Evolutionary conservation across 2,329 filamentous ascomycete genomes (phyloP).

Genomic region (Talaromyces amestolkiae): DNA sequence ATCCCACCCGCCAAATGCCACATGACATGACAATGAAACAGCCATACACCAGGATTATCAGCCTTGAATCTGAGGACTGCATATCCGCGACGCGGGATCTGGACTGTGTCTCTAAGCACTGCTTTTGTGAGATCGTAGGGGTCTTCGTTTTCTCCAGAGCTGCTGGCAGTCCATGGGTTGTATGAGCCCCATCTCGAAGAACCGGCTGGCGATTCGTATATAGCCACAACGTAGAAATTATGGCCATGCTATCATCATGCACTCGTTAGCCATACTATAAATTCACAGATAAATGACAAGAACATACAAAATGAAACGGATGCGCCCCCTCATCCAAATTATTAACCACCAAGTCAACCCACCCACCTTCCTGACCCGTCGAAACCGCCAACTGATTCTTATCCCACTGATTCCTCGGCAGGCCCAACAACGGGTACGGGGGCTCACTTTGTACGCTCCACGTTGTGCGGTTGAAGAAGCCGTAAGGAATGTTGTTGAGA

Average conservation of each 20-base stretch:
- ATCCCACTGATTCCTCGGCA: conserved; percentile 42
- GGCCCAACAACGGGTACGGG: conserved; percentile 32
- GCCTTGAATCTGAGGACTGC: conserved; percentile 56
- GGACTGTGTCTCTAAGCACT: conserved; percentile 55
- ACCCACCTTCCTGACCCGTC: conserved; percentile 26
- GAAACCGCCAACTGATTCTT: conserved; percentile 41
- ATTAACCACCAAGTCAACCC: conserved; percentile 52
- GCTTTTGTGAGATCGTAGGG: conserved; percentile 30
- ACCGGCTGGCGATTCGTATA: conserved; percentile 20
- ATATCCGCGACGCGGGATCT: conserved; percentile 55
- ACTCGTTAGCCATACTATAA: not conserved
- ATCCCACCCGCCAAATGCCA: conserved; percentile 52
- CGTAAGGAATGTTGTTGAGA: conserved; percentile 44
- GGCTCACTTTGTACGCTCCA: conserved; percentile 43
- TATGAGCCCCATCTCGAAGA: conserved; percentile 28
- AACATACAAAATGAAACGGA: conserved; percentile 50
- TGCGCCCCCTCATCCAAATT: conserved; percentile 52
- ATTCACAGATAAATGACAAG: not conserved
- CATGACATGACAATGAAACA: conserved; percentile 53
- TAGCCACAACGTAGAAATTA: conserved; percentile 60
- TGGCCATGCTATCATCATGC: conserved; percentile 67
- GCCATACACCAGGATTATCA: conserved; percentile 53
- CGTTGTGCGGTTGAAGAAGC: conserved; percentile 50
- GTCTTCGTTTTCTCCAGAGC: conserved; percentile 20
- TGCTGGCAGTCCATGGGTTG: conserved; percentile 23